These are phyloP conservation scores for Manihot esculenta DNA, from an alignment of 441 rosid species.

Conservation along the genomic window DNA sequence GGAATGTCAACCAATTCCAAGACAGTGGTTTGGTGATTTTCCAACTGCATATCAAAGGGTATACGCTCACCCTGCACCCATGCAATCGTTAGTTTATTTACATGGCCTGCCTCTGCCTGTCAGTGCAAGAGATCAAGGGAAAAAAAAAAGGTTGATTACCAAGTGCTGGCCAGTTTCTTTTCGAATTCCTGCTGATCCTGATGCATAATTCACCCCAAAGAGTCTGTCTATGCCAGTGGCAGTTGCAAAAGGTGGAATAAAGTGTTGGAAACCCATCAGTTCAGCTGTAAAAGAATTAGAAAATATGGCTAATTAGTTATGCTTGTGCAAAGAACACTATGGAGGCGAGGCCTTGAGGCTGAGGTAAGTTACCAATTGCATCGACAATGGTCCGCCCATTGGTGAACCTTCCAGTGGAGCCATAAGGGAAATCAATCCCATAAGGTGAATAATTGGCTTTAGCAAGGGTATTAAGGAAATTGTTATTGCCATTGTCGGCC, in stretches of 20 bases:
- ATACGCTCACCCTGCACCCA: slow-evolving; percentile 20
- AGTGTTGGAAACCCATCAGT: slow-evolving; percentile 52
- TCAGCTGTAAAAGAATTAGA: slow-evolving; percentile 39
- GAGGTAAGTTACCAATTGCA: slow-evolving; percentile 7
- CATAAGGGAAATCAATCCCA: slow-evolving; percentile 23
- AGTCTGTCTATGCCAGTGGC: slow-evolving; percentile 43
- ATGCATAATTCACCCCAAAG: slow-evolving; percentile 75
- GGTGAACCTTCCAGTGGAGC: slow-evolving; percentile 24
- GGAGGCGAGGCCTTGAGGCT: neutral
- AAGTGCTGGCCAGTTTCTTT: slow-evolving; percentile 62
- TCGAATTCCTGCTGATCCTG: slow-evolving; percentile 81
- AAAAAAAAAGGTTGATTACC: slow-evolving; percentile 30
- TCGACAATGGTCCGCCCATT: slow-evolving; percentile 27
- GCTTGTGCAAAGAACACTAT: too few relatives aligned
- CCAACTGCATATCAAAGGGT: slow-evolving; percentile 16
- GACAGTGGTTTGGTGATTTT: slow-evolving; percentile 14
- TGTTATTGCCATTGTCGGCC: slow-evolving; percentile 28
- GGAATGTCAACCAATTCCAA: neutral
- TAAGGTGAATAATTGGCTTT: slow-evolving; percentile 24
- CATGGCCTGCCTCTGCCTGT: too few relatives aligned
- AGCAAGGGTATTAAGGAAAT: slow-evolving; percentile 9
- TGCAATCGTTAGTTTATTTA: neutral
- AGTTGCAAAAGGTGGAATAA: slow-evolving; percentile 53
- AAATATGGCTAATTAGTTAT: too few relatives aligned
- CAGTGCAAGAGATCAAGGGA: too few relatives aligned